These are phyloP conservation scores for Mortierella sp. DNA, from an alignment of 371 early-diverging fungal genomes.

Conservation along the genomic window DNA sequence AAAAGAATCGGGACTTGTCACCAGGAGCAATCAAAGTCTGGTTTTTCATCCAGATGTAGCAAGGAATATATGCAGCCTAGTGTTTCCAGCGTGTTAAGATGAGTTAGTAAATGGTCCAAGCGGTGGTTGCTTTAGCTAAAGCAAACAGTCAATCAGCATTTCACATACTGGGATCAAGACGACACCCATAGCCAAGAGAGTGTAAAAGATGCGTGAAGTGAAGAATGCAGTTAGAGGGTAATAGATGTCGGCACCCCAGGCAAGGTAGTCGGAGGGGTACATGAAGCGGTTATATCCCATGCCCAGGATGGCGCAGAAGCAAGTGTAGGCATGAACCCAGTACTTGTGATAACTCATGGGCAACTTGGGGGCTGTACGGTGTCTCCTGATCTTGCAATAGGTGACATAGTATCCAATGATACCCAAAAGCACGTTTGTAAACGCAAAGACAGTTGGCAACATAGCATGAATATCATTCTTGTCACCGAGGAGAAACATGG, in stretches of 20 bases:
- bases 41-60: conserved; percentile 47
- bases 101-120: no score
- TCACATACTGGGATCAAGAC: conserved; percentile 41
- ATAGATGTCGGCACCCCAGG: conserved; percentile 35
- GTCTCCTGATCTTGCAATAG: conserved; percentile 30
- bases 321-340: conserved; percentile 53
- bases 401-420: conserved; percentile 54
- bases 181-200: conserved; percentile 50
- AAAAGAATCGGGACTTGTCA: conserved; percentile 33
- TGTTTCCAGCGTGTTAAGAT: background rate
- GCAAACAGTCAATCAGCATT: no score
- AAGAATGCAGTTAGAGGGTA: conserved; percentile 46
- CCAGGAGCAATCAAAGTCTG: conserved; percentile 23
- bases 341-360: conserved; percentile 45
- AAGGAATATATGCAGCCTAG: conserved; percentile 48
- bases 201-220: conserved; percentile 43
- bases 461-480: conserved; percentile 56
- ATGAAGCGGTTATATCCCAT: conserved; percentile 53
- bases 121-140: no score
- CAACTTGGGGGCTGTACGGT: background rate
- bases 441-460: conserved; percentile 50
- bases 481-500: conserved; percentile 53
- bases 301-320: conserved; percentile 50
- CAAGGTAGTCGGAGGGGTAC: conserved; percentile 47
- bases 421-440: conserved; percentile 47